Conservation (phyloP, 306 rosid species). For the Trichosanthes cucumerina region DNA sequence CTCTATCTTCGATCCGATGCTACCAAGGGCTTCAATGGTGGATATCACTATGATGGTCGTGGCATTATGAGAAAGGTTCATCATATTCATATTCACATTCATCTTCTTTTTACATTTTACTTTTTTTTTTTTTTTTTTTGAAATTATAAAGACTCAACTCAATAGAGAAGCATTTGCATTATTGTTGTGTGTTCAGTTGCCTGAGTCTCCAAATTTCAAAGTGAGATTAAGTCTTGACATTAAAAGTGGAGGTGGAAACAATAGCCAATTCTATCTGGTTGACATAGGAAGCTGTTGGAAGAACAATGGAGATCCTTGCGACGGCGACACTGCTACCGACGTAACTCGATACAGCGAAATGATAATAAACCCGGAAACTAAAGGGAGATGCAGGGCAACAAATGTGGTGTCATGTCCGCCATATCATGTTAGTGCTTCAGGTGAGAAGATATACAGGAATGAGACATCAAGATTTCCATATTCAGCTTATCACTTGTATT, state of each 20-base stretch:
- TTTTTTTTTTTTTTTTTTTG: no score
- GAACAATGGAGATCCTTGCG: conserved; percentile 40
- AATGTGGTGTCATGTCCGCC: conserved; percentile 43
- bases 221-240: conserved; percentile 34
- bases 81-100: no score
- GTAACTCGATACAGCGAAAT: conserved; percentile 48
- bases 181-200: conserved; percentile 18
- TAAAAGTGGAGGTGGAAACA: conserved; percentile 34
- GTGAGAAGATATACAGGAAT: conserved; percentile 33
- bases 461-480: conserved; percentile 45
- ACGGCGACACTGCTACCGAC: conserved; percentile 33
- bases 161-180: no score
- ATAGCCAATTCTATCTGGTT: conserved; percentile 37
- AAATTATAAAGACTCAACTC: no score
- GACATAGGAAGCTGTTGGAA: conserved; percentile 55
- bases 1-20: conserved; percentile 48
- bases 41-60: conserved; percentile 40
- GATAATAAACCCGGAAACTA: conserved; percentile 41
- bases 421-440: conserved; percentile 26
- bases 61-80: conserved; percentile 41
- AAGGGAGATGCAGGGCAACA: conserved; percentile 26
- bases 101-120: no score
- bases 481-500: conserved; percentile 44
- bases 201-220: conserved; percentile 41
- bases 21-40: conserved; percentile 36